Evolutionary conservation across 257 asterid genomes (phyloP), one percentile per base, ranked within the genome.

Genomic region (Henckelia pumila): DNA sequence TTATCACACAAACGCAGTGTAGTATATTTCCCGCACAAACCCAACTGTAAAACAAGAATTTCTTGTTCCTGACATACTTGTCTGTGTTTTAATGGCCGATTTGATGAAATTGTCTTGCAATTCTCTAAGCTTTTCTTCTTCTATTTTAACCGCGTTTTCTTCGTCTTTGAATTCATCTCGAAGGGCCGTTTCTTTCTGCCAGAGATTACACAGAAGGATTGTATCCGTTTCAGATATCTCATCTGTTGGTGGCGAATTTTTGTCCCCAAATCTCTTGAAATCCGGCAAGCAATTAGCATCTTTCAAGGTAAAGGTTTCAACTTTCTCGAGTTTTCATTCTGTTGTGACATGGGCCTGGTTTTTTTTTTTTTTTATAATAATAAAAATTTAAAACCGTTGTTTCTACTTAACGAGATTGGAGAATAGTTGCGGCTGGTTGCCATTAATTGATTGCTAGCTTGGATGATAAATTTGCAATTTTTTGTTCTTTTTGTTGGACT

Each of bases 11-110:
- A 33, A 7, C 32, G 25, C 37, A 7, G n/a, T n/a, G n/a, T n/a
- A n/a, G n/a, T 44, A 44, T 47, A 14, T 47, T 47, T 47, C 55
- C 55, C 55, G 55, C 55, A 47, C 55, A 47, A 47, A 47, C 55
- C 55, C 55, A 47, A 47, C 55, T 47, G 55, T 17, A 1, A 17
- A 17, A 47, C 20, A 47, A 47, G 20, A 47, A 47, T 47, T 47
- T 47, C 20, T 40, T 4, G 52, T 40, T 40, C 52, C 9, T 10
- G 47, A 3, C 47, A 9, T 9, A 35, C 47, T 35, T 40, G 50
- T 60, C 24, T 20, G 63, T 65, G 56, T 59, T 83, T 76, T 70
- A 72, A 88, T 84, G 95, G 97, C 91, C 61, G 96, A 83, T 79
- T 84, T 71, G 66, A 64, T 82, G 61, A 72, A 82, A 60, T 61